Evolutionary conservation across 1,284 basidiomycete species (phyloP).

Genomic region (Thelephora terrestris): DNA sequence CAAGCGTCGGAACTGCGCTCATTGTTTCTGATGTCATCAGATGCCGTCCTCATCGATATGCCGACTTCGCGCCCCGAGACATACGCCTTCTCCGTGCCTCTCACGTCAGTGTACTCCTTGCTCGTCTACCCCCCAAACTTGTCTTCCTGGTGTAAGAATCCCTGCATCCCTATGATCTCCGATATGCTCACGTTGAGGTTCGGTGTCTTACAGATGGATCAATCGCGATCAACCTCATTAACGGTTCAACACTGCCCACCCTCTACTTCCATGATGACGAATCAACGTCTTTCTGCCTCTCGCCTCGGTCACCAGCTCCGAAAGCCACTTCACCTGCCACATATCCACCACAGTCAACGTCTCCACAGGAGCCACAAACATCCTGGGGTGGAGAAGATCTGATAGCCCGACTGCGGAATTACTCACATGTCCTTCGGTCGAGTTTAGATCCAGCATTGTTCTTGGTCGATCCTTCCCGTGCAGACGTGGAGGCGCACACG

Average conservation of each 20-base stretch:
- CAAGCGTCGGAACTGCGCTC: not conserved
- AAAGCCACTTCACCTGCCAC: conserved; percentile 29
- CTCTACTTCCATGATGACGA: conserved; percentile 97
- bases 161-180: conserved; percentile 8
- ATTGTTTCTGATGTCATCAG: conserved; percentile 27
- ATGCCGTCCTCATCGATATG: conserved; percentile 70
- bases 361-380: conserved; percentile 28
- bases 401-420: conserved; percentile 57
- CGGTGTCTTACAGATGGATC: conserved; percentile 46
- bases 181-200: conserved; percentile 4
- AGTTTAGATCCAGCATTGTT: conserved; percentile 76
- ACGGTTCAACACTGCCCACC: conserved; percentile 82
- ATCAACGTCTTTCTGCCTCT: conserved; percentile 63
- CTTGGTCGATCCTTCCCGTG: conserved; percentile 83
- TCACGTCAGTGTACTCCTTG: conserved; percentile 86
- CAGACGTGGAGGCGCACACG: conserved; percentile 85
- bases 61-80: conserved; percentile 72
- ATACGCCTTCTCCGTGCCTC: conserved; percentile 90
- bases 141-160: conserved; percentile 76
- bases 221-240: conserved; percentile 76
- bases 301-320: conserved; percentile 29
- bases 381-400: conserved; percentile 86
- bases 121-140: conserved; percentile 77
- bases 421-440: conserved; percentile 70
- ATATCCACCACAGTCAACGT: conserved; percentile 53